Evolutionary conservation across 768 basidiomycete species (phyloP), one percentile per base, ranked within the genome.

Genomic region (Filobasidium floriforme): DNA sequence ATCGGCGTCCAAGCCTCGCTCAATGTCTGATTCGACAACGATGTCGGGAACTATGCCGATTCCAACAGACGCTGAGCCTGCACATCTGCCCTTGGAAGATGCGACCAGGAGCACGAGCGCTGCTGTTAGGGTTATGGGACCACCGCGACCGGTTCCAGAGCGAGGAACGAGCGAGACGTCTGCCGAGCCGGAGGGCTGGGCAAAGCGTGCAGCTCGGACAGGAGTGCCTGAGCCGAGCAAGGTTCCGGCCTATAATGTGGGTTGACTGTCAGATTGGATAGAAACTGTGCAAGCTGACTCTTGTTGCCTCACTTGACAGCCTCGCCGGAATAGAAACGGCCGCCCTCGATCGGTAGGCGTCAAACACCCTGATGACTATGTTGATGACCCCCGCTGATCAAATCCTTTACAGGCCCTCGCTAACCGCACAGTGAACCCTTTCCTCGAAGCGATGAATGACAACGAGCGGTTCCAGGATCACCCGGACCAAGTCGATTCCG

Each of bases 361-460:
- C 24, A 6, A 1, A n/a, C n/a, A 40, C 62, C 28, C n/a, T n/a
- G 28, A 24, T 15, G 19, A 28, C 32, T 5, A 14, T 41, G 19
- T n/a, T 59, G 37, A 49, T 49, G 15, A 59, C 63, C 18, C 32
- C 43, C 44, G 59, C 11, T 49, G 28, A 28, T 9, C 28, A 15
- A 3, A 65, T 65, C 59, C 24, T 49, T 43, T 15, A 40, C 52
- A 22, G 57, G 44, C 29, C 19, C 15, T 29, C 14, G 10, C 28
- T 40, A 55, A 41, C 29, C 63, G 28, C 37, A 32, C 59, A 26
- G 54, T 28, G 28, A 44, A 18, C 29, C 59, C 57, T 60, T 65
- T 44, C 54, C 26, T 57, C 12, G 19, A 60, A 60, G 59, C 41
- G 32, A 55, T 22, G 18, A 61, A 61, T 41, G 37, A 61, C 37